Base-by-base conservation (phyloP, 768 basidiomycete species). In the Inosperma sp. region DNA sequence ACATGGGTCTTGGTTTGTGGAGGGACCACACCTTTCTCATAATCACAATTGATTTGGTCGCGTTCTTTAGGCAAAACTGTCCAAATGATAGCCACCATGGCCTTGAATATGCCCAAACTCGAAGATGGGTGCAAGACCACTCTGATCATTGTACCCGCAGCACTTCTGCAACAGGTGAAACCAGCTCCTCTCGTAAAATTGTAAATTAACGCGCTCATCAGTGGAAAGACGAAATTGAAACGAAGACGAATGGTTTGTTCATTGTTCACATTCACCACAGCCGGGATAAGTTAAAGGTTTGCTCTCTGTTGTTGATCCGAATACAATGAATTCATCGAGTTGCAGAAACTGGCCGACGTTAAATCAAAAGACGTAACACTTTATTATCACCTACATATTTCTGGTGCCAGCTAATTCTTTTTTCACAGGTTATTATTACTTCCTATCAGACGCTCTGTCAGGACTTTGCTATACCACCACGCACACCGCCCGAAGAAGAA, bases 71-170 rank as follows among this genome's bases (percentile, higher is more conserved):
- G 81, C 3, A 86, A 88, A 68, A 87, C 85, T 7, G 81, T 88
- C 2, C 85, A 88, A 61, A 84, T 85, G 80, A 88, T 91, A 40
- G 88, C 88, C 3, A 80, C 81, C 0, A 88, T 91, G 80, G 79
- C 76, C 16, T 74, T 74, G 60, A 87, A 89, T 58, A 73, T 73
- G 58, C 81, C 86, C 1, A 61, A 61, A 0, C 57, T 63, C 0
- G 69, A 78, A 23, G 77, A 79, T 14, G 65, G 72, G 14, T 56
- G 59, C 48, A 75, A 75, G 39, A 80, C 80, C 1, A 90, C 83
- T 7, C 77, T 91, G 2, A 77, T 92, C 47, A 77, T 92, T 16
- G 87, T 88, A 2, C 88, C 86, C 1, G 79, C 86, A 0, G 87
- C 87, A 5, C 73, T 93, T 25, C 71, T 91, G 12, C 72, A 79